Evolutionary conservation across 306 rosid genomes (phyloP).

Genomic region (Canavalia gladiata): DNA sequence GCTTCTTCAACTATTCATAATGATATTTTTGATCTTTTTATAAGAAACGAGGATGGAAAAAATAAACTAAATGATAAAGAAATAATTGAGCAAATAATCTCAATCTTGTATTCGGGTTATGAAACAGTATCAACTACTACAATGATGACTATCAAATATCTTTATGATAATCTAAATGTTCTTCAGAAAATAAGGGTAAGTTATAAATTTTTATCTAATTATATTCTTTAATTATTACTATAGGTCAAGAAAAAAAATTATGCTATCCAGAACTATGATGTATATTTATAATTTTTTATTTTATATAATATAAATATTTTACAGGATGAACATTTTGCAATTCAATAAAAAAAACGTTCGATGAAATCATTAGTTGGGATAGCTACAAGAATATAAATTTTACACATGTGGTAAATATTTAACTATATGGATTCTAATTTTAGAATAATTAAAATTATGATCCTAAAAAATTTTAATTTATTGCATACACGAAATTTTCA

Average conservation of each 20-base stretch:
- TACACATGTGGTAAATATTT: constrained; percentile 69
- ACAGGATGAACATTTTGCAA: constrained; percentile 81
- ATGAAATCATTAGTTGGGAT: constrained; percentile 65
- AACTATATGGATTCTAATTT: neutral
- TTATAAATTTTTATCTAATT: neutral
- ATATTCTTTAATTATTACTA: neutral
- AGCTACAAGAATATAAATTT: constrained; percentile 67
- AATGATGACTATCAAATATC: constrained; percentile 86
- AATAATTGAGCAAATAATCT: constrained; percentile 70
- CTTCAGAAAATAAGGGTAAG: constrained; percentile 70
- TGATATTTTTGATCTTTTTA: constrained; percentile 65
- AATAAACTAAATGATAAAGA: constrained; percentile 70
- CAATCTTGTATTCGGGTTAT: constrained; percentile 79
- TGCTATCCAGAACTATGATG: neutral
- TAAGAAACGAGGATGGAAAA: constrained; percentile 59
- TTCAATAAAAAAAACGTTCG: constrained; percentile 59
- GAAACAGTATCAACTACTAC: constrained; percentile 88
- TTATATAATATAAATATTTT: neutral
- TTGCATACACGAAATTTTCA: neutral
- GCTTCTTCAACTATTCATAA: constrained; percentile 48
- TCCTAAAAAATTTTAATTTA: neutral
- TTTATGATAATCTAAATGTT: constrained; percentile 73
- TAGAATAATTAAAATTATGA: neutral
- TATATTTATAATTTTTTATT: neutral
- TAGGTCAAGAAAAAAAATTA: too few relatives aligned